These are phyloP conservation scores for Hawksworthiomyces lignivorus DNA, from an alignment of 2,329 filamentous ascomycete species.

Conservation along the genomic window DNA sequence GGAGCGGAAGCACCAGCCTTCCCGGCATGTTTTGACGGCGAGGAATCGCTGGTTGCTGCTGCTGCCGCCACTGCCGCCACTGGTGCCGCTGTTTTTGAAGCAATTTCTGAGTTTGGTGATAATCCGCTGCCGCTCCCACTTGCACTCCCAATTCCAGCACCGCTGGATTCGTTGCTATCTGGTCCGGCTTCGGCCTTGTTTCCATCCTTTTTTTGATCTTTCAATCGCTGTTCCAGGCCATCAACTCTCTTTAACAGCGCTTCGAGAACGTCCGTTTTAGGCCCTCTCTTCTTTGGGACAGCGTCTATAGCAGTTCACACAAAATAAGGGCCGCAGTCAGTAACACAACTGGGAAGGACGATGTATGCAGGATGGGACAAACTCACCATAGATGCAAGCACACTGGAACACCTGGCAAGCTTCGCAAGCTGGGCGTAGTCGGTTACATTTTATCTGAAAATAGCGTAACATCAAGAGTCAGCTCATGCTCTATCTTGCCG, in stretches of 20 bases:
- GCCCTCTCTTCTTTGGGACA: conserved; percentile 80
- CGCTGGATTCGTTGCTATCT: conserved; percentile 14
- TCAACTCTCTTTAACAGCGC: conserved; percentile 79
- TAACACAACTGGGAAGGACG: not conserved
- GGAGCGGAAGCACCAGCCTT: not conserved
- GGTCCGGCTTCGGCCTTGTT: conserved; percentile 14
- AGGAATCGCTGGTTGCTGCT: not conserved
- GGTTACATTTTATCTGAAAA: conserved; percentile 81
- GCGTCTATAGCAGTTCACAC: conserved; percentile 53
- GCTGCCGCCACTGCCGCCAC: too few relatives aligned
- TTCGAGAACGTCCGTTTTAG: conserved; percentile 83
- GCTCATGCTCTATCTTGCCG: too few relatives aligned
- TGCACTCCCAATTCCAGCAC: conserved; percentile 19
- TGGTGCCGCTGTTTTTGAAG: not conserved
- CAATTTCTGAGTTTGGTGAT: conserved; percentile 1
- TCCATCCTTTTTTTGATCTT: conserved; percentile 50
- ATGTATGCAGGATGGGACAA: not conserved
- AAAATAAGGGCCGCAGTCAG: not conserved
- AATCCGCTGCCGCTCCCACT: conserved; percentile 3
- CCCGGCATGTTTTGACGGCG: not conserved
- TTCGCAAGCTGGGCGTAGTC: conserved; percentile 75
- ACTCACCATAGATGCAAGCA: conserved; percentile 76
- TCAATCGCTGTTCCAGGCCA: conserved; percentile 71
- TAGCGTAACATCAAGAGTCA: too few relatives aligned
- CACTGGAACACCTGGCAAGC: conserved; percentile 86